A percentile compares a stretch with the other conserved stretches of the same genome.
These are phyloP conservation scores for Melampsora abietis-canadensis DNA, from an alignment of 1,284 basidiomycete species.

Conservation along the genomic window DNA sequence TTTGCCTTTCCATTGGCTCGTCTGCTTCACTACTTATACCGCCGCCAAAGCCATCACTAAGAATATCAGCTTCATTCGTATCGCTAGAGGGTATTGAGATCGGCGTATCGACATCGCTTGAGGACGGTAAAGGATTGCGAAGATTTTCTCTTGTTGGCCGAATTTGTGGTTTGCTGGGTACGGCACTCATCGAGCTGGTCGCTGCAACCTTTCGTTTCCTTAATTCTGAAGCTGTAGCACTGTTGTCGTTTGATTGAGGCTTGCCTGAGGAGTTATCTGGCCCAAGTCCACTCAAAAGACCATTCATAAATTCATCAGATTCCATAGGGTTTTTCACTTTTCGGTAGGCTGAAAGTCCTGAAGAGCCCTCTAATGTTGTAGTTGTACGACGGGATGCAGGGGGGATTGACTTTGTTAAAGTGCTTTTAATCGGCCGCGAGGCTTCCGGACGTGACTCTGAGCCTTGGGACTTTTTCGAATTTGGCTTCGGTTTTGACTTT, in stretches of 20 bases:
- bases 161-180: not conserved
- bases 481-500: not conserved
- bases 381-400: not conserved
- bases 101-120: not conserved
- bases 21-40: slow-evolving; percentile 28
- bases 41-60: slow-evolving; percentile 28
- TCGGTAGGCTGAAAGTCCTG: slow-evolving; percentile 21
- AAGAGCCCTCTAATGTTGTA: not conserved
- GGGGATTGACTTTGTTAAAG: not conserved
- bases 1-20: slow-evolving; percentile 16
- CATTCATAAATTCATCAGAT: slow-evolving; percentile 37
- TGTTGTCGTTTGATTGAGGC: not conserved
- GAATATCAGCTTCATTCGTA: not conserved
- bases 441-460: not conserved
- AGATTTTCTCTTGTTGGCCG: not conserved
- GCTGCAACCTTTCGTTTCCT: slow-evolving; percentile 23
- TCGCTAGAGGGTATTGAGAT: slow-evolving; percentile 3
- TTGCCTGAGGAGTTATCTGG: slow-evolving; percentile 4
- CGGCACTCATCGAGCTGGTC: not conserved
- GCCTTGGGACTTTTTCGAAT: slow-evolving; percentile 1
- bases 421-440: not conserved
- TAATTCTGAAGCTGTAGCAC: not conserved
- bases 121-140: slow-evolving; percentile 24
- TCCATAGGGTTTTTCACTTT: slow-evolving; percentile 20
- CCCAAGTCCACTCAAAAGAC: slow-evolving; percentile 28